Evolutionary conservation across 2,329 filamentous ascomycete genomes (phyloP), one percentile per base, ranked within the genome.

Genomic region (Microcera coccophila): DNA sequence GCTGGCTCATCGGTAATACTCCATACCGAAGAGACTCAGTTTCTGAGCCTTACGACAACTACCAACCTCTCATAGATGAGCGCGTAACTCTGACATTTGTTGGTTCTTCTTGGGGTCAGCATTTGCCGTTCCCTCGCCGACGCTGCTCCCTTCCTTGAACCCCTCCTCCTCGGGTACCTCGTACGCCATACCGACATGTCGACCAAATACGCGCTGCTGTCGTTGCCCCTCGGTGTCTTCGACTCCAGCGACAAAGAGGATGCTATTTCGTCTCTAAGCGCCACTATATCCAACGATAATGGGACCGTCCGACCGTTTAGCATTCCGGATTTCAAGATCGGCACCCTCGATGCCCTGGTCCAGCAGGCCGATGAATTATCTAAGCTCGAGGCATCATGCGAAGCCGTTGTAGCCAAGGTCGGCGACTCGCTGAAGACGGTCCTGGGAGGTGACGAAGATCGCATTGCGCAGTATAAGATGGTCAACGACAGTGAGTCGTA

Each of bases 241-340:
- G 85, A 89, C 55, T 86, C 87, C 38, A 79, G 81, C 69, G 81
- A 91, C 69, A 78, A 78, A 60, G 85, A 91, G 54, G 88, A 94
- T 66, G 89, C 91, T 52, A 74, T 96, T 54, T 78, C 82, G 36
- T 79, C 88, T 35, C 70, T 98, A 49, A 81, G 82, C 55, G 72
- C 82, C 42, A 88, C 84, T 32, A 76, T 95, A 42, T 75, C 80
- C 38, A 71, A 79, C 44, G 87, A 95, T 58, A 83, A 87, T 65
- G 89, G 86, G 62, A 81, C 78, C 39, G 84, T 89, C 35, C 72
- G 82, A 39, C 82, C 83, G 3, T 96, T 97, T 63, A 72, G 79
- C 43, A 85, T 97, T 50, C 93, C 93, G 16, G 85, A 90, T 53
- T 96, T 98, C 78, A 98, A 97, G 74, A 95, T 98, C 65, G 93